Percentiles rank a stretch among this genome's conserved stretches.
Conservation (phyloP, 768 basidiomycete genomes). For the Panaeolus papilionaceus region DNA sequence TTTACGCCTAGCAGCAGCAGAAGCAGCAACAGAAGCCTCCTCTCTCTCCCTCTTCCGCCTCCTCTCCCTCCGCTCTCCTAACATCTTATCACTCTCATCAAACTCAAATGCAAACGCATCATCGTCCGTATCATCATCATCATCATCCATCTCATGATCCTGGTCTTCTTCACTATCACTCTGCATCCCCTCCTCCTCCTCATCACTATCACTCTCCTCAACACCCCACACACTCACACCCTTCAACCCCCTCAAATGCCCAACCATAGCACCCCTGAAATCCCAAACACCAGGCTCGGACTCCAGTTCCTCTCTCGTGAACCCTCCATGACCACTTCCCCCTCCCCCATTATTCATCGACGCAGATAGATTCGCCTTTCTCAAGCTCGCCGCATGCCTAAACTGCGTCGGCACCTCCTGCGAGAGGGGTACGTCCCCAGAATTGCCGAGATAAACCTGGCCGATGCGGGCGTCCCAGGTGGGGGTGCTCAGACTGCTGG, state of each 20-base stretch:
- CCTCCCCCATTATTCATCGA: slow-evolving; percentile 15
- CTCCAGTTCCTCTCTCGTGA: background rate
- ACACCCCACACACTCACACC: slow-evolving; percentile 19
- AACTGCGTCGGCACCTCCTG: slow-evolving; percentile 35
- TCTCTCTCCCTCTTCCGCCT: slow-evolving; percentile 19
- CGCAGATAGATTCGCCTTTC: slow-evolving; percentile 14
- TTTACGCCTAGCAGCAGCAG: background rate
- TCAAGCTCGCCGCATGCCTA: slow-evolving; percentile 30
- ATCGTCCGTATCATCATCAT: slow-evolving; percentile 3
- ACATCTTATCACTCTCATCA: slow-evolving; percentile 2
- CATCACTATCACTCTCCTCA: slow-evolving; percentile 16
- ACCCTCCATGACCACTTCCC: slow-evolving; percentile 23
- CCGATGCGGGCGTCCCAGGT: slow-evolving; percentile 64
- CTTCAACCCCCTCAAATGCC: slow-evolving; percentile 28
- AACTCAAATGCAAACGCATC: slow-evolving; percentile 1
- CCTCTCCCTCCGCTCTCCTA: slow-evolving; percentile 8
- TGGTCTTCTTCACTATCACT: background rate
- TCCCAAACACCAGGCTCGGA: slow-evolving; percentile 18
- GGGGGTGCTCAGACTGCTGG: slow-evolving; percentile 41
- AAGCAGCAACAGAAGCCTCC: background rate
- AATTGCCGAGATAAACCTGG: slow-evolving; percentile 84
- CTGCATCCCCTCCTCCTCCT: slow-evolving; percentile 11
- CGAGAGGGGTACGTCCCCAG: slow-evolving; percentile 74
- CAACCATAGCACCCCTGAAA: slow-evolving; percentile 24
- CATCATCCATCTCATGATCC: background rate